Conservation (phyloP, 208 protist genomes). For the Wallacemonas sp. region DNA sequence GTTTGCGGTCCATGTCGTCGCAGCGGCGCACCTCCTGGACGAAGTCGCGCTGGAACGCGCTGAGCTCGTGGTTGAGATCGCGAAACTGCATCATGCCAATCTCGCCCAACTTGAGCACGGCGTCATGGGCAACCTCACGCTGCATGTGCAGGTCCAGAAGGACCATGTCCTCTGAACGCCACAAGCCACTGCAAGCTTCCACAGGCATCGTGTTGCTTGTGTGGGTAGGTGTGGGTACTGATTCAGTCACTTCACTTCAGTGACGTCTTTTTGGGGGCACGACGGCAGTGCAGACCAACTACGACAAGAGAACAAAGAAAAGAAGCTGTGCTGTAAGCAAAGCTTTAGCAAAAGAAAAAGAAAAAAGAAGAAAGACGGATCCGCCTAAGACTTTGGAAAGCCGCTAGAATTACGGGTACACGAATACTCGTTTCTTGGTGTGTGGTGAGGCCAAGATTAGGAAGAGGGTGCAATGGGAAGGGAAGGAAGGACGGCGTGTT, state of each 20-base stretch:
- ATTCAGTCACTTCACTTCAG: no score
- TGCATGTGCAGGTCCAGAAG: constrained; percentile 97
- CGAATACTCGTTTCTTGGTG: no score
- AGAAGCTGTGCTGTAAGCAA: not conserved
- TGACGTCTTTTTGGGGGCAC: no score
- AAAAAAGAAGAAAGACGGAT: constrained; percentile 11
- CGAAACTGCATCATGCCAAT: constrained; percentile 95
- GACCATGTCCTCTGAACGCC: constrained; percentile 97
- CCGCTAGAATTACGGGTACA: no score
- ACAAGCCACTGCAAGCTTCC: constrained; percentile 89
- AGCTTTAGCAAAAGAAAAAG: constrained; percentile 16
- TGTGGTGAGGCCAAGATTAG: no score
- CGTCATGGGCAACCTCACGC: constrained; percentile 96
- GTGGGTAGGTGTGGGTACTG: no score
- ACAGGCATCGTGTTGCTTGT: constrained; percentile 51
- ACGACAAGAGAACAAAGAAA: not conserved
- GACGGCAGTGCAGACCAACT: not conserved
- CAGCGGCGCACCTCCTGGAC: constrained; percentile 96
- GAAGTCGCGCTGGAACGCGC: constrained; percentile 96
- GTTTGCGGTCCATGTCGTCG: constrained; percentile 96
- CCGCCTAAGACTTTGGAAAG: no score
- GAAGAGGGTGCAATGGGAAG: no score
- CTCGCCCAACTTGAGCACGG: constrained; percentile 95
- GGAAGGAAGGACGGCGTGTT: no score
- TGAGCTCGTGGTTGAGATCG: constrained; percentile 95